Conservation (phyloP, 192 early-diverging fungal genomes). For the Umbelopsis ramanniana region DNA sequence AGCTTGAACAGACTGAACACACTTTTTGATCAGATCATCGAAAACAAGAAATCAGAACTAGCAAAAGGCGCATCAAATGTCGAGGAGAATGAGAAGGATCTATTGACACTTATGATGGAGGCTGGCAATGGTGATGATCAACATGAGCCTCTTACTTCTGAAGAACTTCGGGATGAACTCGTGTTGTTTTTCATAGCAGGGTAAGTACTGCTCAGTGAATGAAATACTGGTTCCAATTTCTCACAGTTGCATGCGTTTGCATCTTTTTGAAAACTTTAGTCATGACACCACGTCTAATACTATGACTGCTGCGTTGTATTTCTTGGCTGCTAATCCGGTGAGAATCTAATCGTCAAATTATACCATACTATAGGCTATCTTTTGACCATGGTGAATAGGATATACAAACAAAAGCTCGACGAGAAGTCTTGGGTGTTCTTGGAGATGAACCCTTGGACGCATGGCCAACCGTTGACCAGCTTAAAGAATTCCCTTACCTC, state of each 20-base stretch:
- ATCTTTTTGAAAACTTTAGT: conserved; percentile 27
- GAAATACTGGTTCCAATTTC: too few species aligned
- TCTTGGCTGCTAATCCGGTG: conserved; percentile 38
- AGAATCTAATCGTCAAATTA: background rate
- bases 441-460: conserved; percentile 31
- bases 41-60: conserved; percentile 36
- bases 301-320: conserved; percentile 45
- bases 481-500: conserved; percentile 40
- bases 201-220: background rate
- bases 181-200: conserved; percentile 7
- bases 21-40: conserved; percentile 46
- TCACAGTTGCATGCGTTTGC: too few species aligned
- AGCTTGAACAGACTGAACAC: conserved; percentile 31
- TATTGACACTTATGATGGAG: conserved; percentile 62
- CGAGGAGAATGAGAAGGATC: conserved; percentile 36
- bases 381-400: background rate
- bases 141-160: conserved; percentile 2
- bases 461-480: conserved; percentile 42
- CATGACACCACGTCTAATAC: conserved; percentile 52
- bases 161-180: conserved; percentile 28
- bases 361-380: background rate
- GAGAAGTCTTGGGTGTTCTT: conserved; percentile 30
- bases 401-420: conserved; percentile 30
- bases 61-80: conserved; percentile 4
- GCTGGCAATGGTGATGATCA: conserved; percentile 44